Base-by-base conservation (phyloP, 2,329 filamentous ascomycete genomes). In the Annulohypoxylon truncatum region DNA sequence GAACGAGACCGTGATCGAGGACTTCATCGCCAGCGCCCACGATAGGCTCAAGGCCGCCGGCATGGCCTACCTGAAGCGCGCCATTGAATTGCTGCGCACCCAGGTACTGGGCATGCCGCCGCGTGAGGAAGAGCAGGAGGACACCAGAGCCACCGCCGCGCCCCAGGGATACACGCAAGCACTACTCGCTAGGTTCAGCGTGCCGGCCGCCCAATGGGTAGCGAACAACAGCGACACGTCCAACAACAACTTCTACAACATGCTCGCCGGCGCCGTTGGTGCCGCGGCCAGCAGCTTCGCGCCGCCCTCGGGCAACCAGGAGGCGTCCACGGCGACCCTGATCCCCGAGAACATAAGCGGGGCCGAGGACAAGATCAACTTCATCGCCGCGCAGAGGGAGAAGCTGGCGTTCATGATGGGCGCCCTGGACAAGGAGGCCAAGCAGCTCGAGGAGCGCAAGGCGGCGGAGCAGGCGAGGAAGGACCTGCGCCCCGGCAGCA, bases 1-100 rank as follows among this genome's bases (percentile, higher is more conserved):
- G 66, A 95, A 99, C 79, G 96, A 98, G 80, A 79, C 85, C 44
- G 89, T 92, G 71, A 98, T 99, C 79, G 96, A 99, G 76, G 89
- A 93, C 67, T 90, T 97, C 76, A 97, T 98, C 78, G 90, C 90
- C 70, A 87, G 89, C 65, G 85, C 90, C 40, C 94, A 98, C 79
- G 92, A 93, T 71, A 89, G 90, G 62, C 88, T 93, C 67, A 92
- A 90, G 80, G 83, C 89, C 13, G 89, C 92, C 38, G 94, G 95
- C 40, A 83, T 97, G 64, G 84, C 89, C 72, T 94, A 94, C 77
- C 79, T 94, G 67, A 91, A 91, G 76, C 85, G 87, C 71, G 86
- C 86, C 53, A 87, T 94, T 72, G 91, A 93, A 70, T 79, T 89
- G 66, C 80, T 96, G 70, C 90, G 91, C 74, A 90, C 92, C 71